Conservation (phyloP, 345 rosid species). For the Schrenkiella parvula region DNA sequence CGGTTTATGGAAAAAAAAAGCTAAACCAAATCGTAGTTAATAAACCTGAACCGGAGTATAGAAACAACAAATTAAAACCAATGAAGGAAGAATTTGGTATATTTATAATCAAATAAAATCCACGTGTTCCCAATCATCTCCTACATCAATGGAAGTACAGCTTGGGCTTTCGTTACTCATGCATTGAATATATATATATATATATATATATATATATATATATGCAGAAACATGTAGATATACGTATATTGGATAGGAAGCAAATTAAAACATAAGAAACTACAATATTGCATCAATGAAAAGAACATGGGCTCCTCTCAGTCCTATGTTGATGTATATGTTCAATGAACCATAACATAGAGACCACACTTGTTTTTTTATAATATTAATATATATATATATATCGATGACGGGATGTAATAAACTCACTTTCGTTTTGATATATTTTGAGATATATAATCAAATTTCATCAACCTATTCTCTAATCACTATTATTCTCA, state of each 20-base stretch:
- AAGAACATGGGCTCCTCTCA: constrained; percentile 28
- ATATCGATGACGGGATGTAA: too few species aligned
- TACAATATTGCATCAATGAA: constrained; percentile 13
- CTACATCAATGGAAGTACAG: constrained; percentile 38
- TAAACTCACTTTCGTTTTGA: too few species aligned
- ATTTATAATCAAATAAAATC: not conserved
- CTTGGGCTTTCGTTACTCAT: constrained; percentile 21
- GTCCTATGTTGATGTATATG: constrained; percentile 33
- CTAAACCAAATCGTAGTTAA: not conserved
- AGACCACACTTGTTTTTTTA: constrained; percentile 11
- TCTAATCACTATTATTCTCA: too few species aligned
- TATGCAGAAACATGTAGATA: not conserved
- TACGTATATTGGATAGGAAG: constrained; percentile 22
- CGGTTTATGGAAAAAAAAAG: not conserved
- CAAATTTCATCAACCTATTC: too few species aligned
- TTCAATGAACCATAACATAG: constrained; percentile 35
- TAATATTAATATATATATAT: not conserved
- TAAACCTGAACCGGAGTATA: not conserved
- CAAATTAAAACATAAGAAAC: constrained; percentile 23
- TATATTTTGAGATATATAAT: too few species aligned
- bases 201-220: not conserved
- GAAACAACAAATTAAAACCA: not conserved
- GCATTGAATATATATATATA: constrained; percentile 18
- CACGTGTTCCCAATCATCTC: constrained; percentile 32
- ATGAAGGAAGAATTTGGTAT: not conserved